These are phyloP conservation scores for Phialocephala subalpina DNA, from an alignment of 2,329 filamentous ascomycete species.

Conservation along the genomic window DNA sequence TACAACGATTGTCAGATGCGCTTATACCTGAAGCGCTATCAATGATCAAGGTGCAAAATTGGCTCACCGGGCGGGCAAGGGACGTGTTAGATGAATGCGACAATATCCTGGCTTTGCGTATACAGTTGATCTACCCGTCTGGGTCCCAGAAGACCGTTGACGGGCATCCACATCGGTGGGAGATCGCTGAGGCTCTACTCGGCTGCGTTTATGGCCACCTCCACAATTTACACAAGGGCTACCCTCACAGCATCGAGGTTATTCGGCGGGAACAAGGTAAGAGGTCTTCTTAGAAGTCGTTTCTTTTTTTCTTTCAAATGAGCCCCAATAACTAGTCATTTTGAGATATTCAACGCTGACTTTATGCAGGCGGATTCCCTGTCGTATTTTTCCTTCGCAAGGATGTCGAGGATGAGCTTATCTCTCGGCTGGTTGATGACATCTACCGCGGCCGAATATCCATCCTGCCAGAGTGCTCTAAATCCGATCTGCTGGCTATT, in stretches of 20 bases:
- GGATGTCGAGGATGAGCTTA: conserved; percentile 48
- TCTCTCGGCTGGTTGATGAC: conserved; percentile 44
- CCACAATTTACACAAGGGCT: conserved; percentile 45
- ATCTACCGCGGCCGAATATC: conserved; percentile 44
- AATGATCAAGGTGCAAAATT: conserved; percentile 55
- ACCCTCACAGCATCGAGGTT: conserved; percentile 54
- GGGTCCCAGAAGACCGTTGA: conserved; percentile 49
- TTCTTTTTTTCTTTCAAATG: too few species aligned
- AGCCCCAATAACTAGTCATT: too few species aligned
- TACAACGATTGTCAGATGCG: conserved; percentile 54
- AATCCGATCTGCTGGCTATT: too few species aligned
- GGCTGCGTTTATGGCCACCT: conserved; percentile 43
- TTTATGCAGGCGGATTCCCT: conserved; percentile 50
- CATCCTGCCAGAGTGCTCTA: too few species aligned
- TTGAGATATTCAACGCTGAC: too few species aligned
- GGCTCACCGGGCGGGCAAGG: conserved; percentile 51
- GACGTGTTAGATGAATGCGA: conserved; percentile 63
- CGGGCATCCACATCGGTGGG: conserved; percentile 49
- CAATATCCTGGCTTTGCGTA: conserved; percentile 47
- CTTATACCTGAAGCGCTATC: conserved; percentile 46
- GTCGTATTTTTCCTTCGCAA: conserved; percentile 55
- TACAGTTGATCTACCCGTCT: conserved; percentile 51
- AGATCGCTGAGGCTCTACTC: conserved; percentile 43
- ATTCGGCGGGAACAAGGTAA: conserved; percentile 40
- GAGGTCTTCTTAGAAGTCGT: too few species aligned